Percentiles rank a stretch among this genome's conserved stretches.
These are phyloP conservation scores for Chenopodium formosanum DNA, from an alignment of 148 eudicot species.

Conservation along the genomic window DNA sequence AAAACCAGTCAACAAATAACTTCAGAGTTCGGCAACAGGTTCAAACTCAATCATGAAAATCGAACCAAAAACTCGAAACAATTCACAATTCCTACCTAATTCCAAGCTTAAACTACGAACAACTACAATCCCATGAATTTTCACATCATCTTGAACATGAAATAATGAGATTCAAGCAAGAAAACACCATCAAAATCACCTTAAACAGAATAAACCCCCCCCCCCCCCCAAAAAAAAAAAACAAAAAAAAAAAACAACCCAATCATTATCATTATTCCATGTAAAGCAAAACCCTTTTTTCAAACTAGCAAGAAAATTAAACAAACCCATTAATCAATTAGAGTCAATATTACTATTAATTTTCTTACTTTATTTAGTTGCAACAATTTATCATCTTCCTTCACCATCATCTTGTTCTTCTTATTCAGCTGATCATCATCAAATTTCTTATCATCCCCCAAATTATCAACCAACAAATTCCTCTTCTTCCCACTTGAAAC, in stretches of 20 bases:
- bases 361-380: constrained; percentile 28
- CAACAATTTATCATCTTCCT: constrained; percentile 14
- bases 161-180: constrained; percentile 23
- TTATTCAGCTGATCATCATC: constrained; percentile 23
- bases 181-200: constrained; percentile 12
- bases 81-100: background rate
- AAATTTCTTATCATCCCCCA: constrained; percentile 17
- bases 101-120: constrained; percentile 16
- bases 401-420: constrained; percentile 30
- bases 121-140: constrained; percentile 10
- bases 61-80: background rate
- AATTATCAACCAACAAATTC: constrained; percentile 24
- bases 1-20: constrained; percentile 1
- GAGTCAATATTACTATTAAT: background rate
- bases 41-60: constrained; percentile 9
- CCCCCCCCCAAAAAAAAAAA: too few relatives aligned
- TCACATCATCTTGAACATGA: constrained; percentile 21
- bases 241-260: background rate
- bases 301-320: background rate
- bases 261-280: constrained; percentile 23
- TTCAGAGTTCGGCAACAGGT: constrained; percentile 18
- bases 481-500: constrained; percentile 40
- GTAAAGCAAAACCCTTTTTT: constrained; percentile 18
- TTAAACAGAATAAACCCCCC: constrained; percentile 31
- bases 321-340: background rate